Base-by-base conservation (phyloP, 192 early-diverging fungal species). In the Nowakowskiella sp. region DNA sequence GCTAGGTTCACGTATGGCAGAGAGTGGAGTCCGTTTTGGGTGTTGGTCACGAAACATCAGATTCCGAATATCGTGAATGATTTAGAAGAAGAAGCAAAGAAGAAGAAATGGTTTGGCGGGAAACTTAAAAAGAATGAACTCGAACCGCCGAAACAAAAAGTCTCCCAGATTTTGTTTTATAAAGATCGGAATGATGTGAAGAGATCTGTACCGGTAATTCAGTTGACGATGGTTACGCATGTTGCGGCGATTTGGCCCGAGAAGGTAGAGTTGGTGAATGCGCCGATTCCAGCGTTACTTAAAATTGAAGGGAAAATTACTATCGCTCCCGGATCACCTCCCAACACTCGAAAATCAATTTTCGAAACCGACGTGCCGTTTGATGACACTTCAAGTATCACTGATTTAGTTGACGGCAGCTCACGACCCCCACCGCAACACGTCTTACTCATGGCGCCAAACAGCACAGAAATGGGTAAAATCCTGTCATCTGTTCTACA, bases 141-240 rank as follows among this genome's bases (percentile, higher is more conserved):
- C 10, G 52, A 29, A 30, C 31, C 25, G 8, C 31, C 48, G 28
- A 73, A 62, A 28, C 55, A 60, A 2, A 46, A n/a, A n/a, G n/a
- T n/a, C n/a, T n/a, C 42, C n/a, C n/a, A 55, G 9, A 34, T 72
- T n/a, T 26, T 52, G 13, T 72, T 73, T 27, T 73, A 58, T 46
- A 69, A 70, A 29, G 13, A 33, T 29, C 65, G 58, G 43, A 55
- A 47, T 19, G 68, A 56, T 19, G 45, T 51, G 0, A 72, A 73
- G 29, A 72, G 64, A 27, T 33, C 39, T 6, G 30, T 36, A 4
- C 70, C 71, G 1, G 27, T 69, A 0, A 63, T 71, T 46, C 10
- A 24, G 2, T 71, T 0, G 67, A 69, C 28, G 19, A 24, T 22
- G 47, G 36, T 70, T 13, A 2, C 22, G 1, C 9, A 21, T 9